Conservation (phyloP, 2,329 filamentous ascomycete genomes). For the Diaporthe citri region DNA sequence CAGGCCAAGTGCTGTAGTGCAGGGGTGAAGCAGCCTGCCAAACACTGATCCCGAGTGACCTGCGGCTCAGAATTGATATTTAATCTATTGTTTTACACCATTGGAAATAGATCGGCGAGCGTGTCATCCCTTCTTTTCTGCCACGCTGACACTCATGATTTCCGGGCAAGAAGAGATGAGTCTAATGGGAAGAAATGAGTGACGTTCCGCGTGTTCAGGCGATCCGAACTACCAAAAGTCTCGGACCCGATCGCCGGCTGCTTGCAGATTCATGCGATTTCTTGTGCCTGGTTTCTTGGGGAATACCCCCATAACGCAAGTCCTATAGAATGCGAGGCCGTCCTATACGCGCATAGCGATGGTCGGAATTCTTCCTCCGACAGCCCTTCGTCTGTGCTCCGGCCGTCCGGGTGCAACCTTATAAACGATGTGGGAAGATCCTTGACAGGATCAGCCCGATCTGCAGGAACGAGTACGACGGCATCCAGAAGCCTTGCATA, state of each 20-base stretch:
- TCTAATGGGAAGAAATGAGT: conserved; percentile 3
- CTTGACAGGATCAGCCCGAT: conserved; percentile 14
- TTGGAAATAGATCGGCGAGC: background rate
- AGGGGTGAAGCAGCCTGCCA: background rate
- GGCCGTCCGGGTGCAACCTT: conserved; percentile 3
- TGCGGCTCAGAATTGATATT: background rate
- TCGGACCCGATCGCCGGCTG: conserved; percentile 16
- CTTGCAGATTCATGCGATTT: conserved; percentile 19
- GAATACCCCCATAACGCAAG: background rate
- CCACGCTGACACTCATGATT: background rate
- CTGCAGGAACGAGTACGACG: conserved; percentile 27
- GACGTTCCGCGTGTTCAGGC: background rate
- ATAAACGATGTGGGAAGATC: background rate
- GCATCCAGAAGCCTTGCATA: background rate
- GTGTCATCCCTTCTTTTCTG: background rate
- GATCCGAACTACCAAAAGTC: conserved; percentile 1
- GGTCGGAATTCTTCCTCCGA: background rate
- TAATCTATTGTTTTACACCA: background rate
- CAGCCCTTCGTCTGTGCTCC: conserved; percentile 1
- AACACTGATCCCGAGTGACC: background rate
- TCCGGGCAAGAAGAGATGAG: background rate
- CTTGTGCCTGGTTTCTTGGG: conserved; percentile 7
- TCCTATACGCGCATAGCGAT: background rate
- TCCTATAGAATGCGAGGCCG: background rate
- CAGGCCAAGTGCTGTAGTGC: background rate